A percentile compares a stretch with the other conserved stretches of the same genome.
Evolutionary conservation across 441 rosid species (phyloP).

Genomic region (Rhodomyrtus psidioides): DNA sequence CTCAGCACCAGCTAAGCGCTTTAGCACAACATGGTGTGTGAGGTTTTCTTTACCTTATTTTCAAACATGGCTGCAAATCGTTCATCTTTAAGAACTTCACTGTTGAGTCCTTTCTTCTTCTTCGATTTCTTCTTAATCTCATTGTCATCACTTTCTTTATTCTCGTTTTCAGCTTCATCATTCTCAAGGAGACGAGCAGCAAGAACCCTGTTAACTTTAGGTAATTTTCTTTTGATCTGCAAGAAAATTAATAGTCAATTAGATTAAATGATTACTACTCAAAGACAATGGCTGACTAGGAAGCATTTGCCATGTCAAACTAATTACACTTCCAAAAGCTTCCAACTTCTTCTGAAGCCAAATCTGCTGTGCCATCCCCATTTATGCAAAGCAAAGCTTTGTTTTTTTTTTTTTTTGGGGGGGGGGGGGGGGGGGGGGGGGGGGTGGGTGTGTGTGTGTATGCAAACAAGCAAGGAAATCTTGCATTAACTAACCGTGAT

Average conservation of each 20-base stretch:
- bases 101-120: slow-evolving; percentile 60
- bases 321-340: not conserved
- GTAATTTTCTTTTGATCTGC: slow-evolving; percentile 60
- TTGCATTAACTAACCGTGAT: slow-evolving; percentile 51
- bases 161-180: slow-evolving; percentile 50
- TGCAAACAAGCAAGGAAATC: not conserved
- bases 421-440: too few relatives aligned
- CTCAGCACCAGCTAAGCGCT: not conserved
- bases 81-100: slow-evolving; percentile 41
- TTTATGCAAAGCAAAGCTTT: not conserved
- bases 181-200: slow-evolving; percentile 42
- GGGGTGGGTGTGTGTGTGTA: too few relatives aligned
- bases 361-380: not conserved
- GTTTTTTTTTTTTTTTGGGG: too few relatives aligned
- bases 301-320: not conserved
- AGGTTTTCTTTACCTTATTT: slow-evolving; percentile 36
- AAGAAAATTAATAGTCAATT: slow-evolving; percentile 4
- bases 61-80: slow-evolving; percentile 51
- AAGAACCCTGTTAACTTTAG: slow-evolving; percentile 62
- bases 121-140: slow-evolving; percentile 54
- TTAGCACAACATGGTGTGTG: not conserved
- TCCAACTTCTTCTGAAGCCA: not conserved
- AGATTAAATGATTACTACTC: not conserved
- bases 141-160: slow-evolving; percentile 30
- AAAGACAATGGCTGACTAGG: not conserved